Percentiles rank a stretch among this genome's conserved stretches.
Conservation (phyloP, 805 yeast species). For the Metschnikowia amazonensis region DNA sequence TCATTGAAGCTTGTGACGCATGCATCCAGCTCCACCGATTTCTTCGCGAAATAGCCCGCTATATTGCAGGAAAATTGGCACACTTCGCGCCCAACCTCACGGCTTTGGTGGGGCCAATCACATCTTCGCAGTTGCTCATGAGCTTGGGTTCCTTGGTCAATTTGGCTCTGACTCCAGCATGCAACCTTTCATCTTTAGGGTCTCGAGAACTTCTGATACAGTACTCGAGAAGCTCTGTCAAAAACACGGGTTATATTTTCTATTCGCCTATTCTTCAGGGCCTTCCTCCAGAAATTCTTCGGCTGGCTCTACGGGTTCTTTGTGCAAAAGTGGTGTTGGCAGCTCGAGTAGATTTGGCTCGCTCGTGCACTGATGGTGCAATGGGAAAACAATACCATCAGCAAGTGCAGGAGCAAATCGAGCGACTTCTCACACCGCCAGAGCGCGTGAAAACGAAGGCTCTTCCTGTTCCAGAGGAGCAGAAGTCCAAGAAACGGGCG, state of each 20-base stretch:
- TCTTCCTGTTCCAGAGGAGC: conserved; percentile 71
- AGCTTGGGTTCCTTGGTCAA: conserved; percentile 64
- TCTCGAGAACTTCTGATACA: conserved; percentile 38
- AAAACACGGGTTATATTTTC: conserved; percentile 70
- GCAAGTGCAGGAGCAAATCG: conserved; percentile 63
- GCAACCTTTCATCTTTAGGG: conserved; percentile 81
- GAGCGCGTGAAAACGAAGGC: conserved; percentile 56
- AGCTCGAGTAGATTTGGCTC: conserved; percentile 70
- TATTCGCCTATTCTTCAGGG: conserved; percentile 55
- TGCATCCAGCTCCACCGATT: conserved; percentile 44
- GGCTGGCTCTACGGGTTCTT: conserved; percentile 71
- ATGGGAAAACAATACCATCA: conserved; percentile 56
- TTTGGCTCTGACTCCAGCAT: conserved; percentile 69
- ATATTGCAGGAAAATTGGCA: conserved; percentile 54
- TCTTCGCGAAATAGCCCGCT: conserved; percentile 43
- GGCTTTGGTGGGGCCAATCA: conserved; percentile 63
- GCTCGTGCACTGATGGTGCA: conserved; percentile 39
- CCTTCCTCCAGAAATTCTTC: conserved; percentile 55
- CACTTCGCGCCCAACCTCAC: conserved; percentile 77
- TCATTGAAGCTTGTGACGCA: conserved; percentile 46
- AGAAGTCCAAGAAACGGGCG: conserved; percentile 77
- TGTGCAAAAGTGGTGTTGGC: conserved; percentile 80
- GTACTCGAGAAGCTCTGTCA: conserved; percentile 36
- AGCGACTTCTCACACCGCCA: conserved; percentile 76
- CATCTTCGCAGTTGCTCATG: conserved; percentile 70